Evolutionary conservation across 179 eudicot species (phyloP).

Genomic region (Amaranthus tricolor): DNA sequence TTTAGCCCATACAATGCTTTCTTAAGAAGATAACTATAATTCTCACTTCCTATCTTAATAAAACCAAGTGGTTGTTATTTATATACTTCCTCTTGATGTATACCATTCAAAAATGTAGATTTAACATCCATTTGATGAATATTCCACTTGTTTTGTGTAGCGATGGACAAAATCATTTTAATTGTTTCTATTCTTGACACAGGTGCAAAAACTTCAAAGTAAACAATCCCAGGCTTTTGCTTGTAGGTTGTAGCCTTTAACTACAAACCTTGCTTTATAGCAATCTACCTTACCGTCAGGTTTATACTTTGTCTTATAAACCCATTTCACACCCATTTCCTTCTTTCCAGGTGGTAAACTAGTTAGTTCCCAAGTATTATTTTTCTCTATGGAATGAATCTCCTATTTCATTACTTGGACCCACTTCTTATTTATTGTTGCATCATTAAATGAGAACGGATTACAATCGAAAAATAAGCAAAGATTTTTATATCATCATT

Average conservation of each 20-base stretch:
- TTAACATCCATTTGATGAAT: conserved; percentile 7
- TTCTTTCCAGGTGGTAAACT: not conserved
- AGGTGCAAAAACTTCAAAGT: no score
- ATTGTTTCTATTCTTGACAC: not conserved
- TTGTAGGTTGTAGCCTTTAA: no score
- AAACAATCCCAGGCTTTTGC: no score
- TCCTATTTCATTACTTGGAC: conserved; percentile 5
- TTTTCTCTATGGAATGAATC: conserved; percentile 11
- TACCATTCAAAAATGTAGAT: not conserved
- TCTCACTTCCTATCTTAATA: not conserved
- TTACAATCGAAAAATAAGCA: conserved; percentile 4
- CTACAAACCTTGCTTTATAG: not conserved
- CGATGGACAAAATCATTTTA: not conserved
- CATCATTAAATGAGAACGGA: not conserved
- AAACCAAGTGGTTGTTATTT: not conserved
- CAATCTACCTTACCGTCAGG: not conserved
- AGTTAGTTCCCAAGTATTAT: not conserved
- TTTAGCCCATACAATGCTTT: not conserved
- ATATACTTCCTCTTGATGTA: conserved; percentile 1
- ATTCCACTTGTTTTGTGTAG: not conserved
- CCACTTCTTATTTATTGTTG: not conserved
- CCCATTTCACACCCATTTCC: conserved; percentile 4
- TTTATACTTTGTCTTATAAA: not conserved
- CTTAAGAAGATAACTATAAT: not conserved
- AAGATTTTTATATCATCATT: not conserved